Evolutionary conservation across 495 filamentous ascomycete genomes (phyloP).

Genomic region (Neohortaea acidophila): DNA sequence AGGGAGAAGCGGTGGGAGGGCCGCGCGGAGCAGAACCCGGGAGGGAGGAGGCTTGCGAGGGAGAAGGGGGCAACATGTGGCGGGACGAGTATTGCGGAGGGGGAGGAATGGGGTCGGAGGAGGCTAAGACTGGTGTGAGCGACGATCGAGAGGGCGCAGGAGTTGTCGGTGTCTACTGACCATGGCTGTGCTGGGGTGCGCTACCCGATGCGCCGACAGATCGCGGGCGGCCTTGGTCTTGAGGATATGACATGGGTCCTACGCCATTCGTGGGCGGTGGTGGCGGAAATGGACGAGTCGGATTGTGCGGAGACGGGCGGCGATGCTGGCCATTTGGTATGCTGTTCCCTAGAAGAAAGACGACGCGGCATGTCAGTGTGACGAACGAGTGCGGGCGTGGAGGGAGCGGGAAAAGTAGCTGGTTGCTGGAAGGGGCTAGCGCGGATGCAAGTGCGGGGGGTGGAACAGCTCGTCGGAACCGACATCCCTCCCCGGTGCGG

Average conservation of each 20-base stretch:
- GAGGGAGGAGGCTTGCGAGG: constrained; percentile 36
- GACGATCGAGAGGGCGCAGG: not conserved
- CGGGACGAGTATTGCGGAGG: too few species aligned
- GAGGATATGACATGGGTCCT: constrained; percentile 18
- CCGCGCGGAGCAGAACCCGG: constrained; percentile 21
- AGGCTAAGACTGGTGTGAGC: constrained; percentile 14
- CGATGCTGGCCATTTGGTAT: not conserved
- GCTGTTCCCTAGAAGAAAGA: not conserved
- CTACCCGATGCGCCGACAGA: constrained; percentile 24
- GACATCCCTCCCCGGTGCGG: too few species aligned
- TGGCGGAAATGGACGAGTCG: constrained; percentile 12
- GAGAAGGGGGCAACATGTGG: constrained; percentile 36
- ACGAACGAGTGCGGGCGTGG: too few species aligned
- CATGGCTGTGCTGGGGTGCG: constrained; percentile 19
- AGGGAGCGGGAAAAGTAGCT: too few species aligned
- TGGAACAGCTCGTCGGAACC: not conserved
- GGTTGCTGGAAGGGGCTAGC: constrained; percentile 2
- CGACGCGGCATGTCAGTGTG: too few species aligned
- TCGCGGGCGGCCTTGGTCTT: constrained; percentile 21
- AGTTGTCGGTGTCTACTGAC: too few species aligned
- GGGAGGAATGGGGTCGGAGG: constrained; percentile 36
- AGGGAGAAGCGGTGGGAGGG: constrained; percentile 30
- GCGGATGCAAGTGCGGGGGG: constrained; percentile 3
- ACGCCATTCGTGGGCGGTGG: constrained; percentile 22
- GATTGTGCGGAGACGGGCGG: constrained; percentile 3